phyloP scores from a whole-genome alignment of 2,329 filamentous ascomycete species.

The Trichoderma semiorbis region DNA sequence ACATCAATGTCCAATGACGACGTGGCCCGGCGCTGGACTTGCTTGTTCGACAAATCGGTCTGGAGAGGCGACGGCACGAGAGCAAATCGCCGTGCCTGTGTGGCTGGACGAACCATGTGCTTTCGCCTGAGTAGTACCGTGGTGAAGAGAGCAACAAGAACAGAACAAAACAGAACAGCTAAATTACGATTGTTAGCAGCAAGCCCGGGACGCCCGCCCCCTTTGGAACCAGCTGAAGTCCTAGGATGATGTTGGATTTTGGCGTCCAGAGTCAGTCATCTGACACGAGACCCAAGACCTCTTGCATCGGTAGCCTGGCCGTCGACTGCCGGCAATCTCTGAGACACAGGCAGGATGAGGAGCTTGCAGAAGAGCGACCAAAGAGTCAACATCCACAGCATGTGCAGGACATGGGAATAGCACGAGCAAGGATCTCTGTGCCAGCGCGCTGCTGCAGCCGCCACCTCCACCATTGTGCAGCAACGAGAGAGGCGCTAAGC shows the following conservation, averaged over 20 bases:
- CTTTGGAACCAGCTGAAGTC: background rate
- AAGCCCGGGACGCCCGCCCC: background rate
- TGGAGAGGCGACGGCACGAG: background rate
- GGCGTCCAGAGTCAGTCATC: conserved; percentile 16
- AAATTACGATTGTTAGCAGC: background rate
- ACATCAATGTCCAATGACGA: conserved; percentile 12
- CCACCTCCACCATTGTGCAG: conserved; percentile 14
- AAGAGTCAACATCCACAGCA: background rate
- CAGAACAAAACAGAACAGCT: background rate
- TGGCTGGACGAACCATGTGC: background rate
- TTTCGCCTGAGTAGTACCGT: background rate
- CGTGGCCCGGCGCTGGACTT: background rate
- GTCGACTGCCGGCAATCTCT: conserved; percentile 7
- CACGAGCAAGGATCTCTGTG: conserved; percentile 9
- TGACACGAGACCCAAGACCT: conserved; percentile 11
- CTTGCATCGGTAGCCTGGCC: conserved; percentile 12
- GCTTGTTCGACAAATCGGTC: background rate
- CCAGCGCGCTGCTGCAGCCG: conserved; percentile 16
- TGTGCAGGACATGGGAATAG: conserved; percentile 5
- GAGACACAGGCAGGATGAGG: background rate
- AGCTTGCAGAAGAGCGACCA: background rate
- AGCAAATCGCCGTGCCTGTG: background rate
- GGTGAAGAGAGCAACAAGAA: background rate
- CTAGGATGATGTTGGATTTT: conserved; percentile 14
- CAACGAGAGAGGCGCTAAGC: conserved; percentile 8